Conservation (phyloP, 2,329 filamentous ascomycete species). For the Aspergillus sp. region DNA sequence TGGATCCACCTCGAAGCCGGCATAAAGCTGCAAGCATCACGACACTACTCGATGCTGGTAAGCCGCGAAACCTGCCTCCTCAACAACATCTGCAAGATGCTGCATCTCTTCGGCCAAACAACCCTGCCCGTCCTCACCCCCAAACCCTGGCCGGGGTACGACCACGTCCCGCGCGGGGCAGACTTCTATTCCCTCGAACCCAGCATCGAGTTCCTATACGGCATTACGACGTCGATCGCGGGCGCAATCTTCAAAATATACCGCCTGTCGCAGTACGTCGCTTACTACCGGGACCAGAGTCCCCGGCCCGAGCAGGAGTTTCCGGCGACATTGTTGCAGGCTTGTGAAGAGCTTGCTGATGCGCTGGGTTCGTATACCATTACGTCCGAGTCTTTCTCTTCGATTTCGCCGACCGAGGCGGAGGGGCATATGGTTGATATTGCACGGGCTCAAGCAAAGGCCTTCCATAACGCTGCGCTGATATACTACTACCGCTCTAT, state of each 20-base stretch:
- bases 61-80: background rate
- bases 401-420: background rate
- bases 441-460: background rate
- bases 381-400: background rate
- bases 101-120: background rate
- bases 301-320: background rate
- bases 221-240: slow-evolving; percentile 9
- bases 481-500: background rate
- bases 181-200: background rate
- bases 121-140: background rate
- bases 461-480: background rate
- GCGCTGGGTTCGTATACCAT: background rate
- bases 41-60: background rate
- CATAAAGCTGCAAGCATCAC: background rate
- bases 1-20: background rate
- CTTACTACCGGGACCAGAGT: background rate
- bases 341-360: background rate
- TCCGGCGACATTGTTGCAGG: background rate
- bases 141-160: background rate
- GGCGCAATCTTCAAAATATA: background rate
- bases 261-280: background rate
- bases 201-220: background rate
- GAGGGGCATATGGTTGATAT: background rate
- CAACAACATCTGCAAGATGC: background rate
- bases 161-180: background rate